These are phyloP conservation scores for Penicillium sp. DNA, from an alignment of 2,329 filamentous ascomycete genomes.

Conservation along the genomic window DNA sequence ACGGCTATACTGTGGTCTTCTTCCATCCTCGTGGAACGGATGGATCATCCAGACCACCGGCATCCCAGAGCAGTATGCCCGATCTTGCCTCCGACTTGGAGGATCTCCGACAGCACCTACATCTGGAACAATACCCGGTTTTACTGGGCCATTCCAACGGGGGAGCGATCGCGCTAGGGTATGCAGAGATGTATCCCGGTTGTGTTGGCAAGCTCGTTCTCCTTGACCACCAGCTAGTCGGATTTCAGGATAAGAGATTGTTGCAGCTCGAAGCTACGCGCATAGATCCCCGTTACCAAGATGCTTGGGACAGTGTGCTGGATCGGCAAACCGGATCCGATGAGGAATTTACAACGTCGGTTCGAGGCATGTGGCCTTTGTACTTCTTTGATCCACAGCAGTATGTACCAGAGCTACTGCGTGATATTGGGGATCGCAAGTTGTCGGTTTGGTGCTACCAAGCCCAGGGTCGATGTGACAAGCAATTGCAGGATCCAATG, in stretches of 20 bases:
- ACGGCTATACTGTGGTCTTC: background rate
- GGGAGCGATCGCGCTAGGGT: background rate
- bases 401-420: background rate
- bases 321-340: background rate
- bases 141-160: slow-evolving; percentile 1
- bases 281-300: background rate
- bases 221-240: background rate
- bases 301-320: background rate
- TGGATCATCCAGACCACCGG: background rate
- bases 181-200: background rate
- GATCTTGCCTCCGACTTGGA: slow-evolving; percentile 1
- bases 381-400: background rate
- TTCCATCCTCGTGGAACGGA: background rate
- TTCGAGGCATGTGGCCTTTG: background rate
- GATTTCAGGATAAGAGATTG: background rate
- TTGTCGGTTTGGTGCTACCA: background rate
- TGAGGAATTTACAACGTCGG: background rate
- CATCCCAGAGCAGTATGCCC: background rate
- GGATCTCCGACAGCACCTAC: background rate
- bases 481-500: background rate
- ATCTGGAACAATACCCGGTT: background rate
- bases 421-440: background rate
- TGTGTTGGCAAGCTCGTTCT: background rate
- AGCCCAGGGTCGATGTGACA: slow-evolving; percentile 1
- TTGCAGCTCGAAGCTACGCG: background rate